Percentiles rank a stretch among this genome's conserved stretches.
phyloP scores from a whole-genome alignment of 1,139 yeast species.

The Pichia sp. region DNA sequence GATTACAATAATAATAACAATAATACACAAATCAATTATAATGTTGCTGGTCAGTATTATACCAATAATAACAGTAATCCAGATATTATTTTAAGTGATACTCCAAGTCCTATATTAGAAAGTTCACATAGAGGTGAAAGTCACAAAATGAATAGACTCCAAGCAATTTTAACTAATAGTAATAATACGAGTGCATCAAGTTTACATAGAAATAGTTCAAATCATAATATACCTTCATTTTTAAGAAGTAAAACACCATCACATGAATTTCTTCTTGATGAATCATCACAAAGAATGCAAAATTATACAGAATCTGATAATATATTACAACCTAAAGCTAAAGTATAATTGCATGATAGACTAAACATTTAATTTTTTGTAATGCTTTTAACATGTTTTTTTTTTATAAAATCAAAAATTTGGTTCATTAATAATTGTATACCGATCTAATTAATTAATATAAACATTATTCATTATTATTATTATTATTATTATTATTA shows the following conservation, averaged over 20 bases:
- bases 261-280: conserved; percentile 3
- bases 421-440: no score
- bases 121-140: conserved; percentile 3
- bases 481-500: no score
- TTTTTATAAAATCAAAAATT: no score
- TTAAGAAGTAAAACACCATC: conserved; percentile 15
- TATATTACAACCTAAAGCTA: neutral
- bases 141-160: conserved; percentile 8
- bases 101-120: conserved; percentile 14
- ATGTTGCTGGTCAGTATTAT: neutral
- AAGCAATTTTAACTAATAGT: neutral
- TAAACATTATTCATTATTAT: no score
- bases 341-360: neutral
- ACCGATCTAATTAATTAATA: no score
- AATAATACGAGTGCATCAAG: conserved; percentile 4
- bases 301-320: conserved; percentile 3
- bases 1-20: neutral
- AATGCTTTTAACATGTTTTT: no score
- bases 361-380: no score
- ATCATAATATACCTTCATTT: neutral
- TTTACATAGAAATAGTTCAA: neutral
- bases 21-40: neutral
- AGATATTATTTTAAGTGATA: conserved; percentile 3
- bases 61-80: neutral
- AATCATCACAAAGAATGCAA: neutral